Base-by-base conservation (phyloP, 2,329 filamentous ascomycete species). In the Neofusicoccum sp. region DNA sequence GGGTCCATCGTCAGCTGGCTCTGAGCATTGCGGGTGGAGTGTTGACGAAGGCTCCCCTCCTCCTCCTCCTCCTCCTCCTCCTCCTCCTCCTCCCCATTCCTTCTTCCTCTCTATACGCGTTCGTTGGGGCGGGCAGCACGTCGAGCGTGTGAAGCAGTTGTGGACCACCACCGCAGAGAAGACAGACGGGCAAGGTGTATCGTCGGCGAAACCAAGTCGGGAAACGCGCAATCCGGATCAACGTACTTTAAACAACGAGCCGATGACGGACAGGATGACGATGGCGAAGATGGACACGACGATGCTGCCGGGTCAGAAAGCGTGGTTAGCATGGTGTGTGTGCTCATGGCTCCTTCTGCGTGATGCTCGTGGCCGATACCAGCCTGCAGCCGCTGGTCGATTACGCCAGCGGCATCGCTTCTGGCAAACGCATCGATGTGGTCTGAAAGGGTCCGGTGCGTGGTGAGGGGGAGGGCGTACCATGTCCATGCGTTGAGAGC, bases 401-500 rank as follows among this genome's bases (percentile, higher is more conserved):
- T 22, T 22, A 22, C 22, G 22, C 22, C 22, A 22, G 22, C 22
- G 22, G 22, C 22, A 22, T 22, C 22, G 22, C 11, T 47, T 7
- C 14, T 48, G 45, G 47, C 5, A 43, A 52, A 48, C 37, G 52
- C 28, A n/a, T n/a, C 37, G 37, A 9, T 41, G 44, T 9, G 12
- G 16, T 47, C 9, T 47, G 44, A 4, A 22, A 8, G 31, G 33
- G n/a, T 6, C 1, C n/a, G 28, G 29, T 14, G 54, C 14, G 1
- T 7, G 9, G 37, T 16, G 34, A 90, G 36, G 33, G 44, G 34
- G 9, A 31, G 41, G n/a, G 48, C 87, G 74, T 83, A 97, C 93
- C 93, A 97, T 82, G 89, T 92, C 93, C 93, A 97, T 74, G 93
- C 94, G 81, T 96, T 93, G 81, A 93, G 86, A 69, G 92, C 89